phyloP scores from a whole-genome alignment of 1,284 basidiomycete species.

The Malassezia vespertilionis region DNA sequence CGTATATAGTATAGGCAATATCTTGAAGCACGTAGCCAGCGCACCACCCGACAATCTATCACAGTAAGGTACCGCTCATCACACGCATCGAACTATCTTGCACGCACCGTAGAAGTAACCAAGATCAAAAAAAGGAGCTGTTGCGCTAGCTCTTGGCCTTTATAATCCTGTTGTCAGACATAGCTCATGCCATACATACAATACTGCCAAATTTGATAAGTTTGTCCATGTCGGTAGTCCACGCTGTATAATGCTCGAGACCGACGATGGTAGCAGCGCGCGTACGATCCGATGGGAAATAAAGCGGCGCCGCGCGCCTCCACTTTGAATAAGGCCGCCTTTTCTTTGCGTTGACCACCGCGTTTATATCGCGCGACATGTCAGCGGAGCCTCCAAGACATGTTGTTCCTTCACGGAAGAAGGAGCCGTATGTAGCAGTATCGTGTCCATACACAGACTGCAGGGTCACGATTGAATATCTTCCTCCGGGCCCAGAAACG shows the following conservation, averaged over 20 bases:
- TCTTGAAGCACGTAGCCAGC: conserved; percentile 10
- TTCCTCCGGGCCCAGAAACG: conserved; percentile 21
- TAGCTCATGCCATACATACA: conserved; percentile 3
- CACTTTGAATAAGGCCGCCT: neutral
- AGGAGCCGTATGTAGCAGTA: conserved; percentile 31
- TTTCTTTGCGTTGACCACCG: neutral
- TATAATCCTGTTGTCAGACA: conserved; percentile 10
- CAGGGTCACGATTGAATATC: conserved; percentile 37
- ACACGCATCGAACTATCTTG: neutral
- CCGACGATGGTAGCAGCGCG: neutral
- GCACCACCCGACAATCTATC: conserved; percentile 5
- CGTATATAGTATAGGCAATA: neutral
- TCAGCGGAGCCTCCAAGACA: conserved; percentile 6
- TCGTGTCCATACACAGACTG: conserved; percentile 41
- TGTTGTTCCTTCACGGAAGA: conserved; percentile 29
- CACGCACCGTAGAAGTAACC: conserved; percentile 6
- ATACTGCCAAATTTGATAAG: conserved; percentile 4
- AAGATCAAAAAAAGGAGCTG: neutral
- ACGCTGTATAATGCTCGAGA: no score
- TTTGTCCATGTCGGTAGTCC: neutral
- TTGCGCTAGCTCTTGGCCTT: conserved; percentile 3
- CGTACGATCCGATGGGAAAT: neutral
- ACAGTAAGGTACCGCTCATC: neutral
- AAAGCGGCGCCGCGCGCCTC: neutral
- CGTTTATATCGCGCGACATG: neutral